Percentiles rank a stretch among this genome's conserved stretches.
phyloP scores from a whole-genome alignment of 2,329 filamentous ascomycete species.

The Monilinia fructigena region DNA sequence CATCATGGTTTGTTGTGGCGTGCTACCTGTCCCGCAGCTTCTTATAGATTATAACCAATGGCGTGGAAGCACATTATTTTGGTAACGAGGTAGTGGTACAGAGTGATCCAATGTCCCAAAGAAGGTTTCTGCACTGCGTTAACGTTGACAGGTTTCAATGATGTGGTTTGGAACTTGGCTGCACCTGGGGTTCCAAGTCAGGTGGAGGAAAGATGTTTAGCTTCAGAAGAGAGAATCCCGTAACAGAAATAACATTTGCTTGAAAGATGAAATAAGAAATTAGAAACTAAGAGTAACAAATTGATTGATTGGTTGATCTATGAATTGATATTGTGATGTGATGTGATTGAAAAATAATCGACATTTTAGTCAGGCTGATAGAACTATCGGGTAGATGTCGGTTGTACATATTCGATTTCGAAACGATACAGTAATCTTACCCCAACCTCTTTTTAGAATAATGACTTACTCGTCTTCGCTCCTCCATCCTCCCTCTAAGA shows the following conservation, averaged over 20 bases:
- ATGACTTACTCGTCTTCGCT: no score
- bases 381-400: no score
- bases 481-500: no score
- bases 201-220: not conserved
- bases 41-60: slow-evolving; percentile 1
- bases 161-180: slow-evolving; percentile 3
- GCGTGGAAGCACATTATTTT: not conserved
- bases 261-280: not conserved
- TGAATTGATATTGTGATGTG: not conserved
- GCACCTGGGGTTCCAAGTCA: not conserved
- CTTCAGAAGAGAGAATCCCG: not conserved
- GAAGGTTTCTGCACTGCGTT: slow-evolving; percentile 6
- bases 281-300: not conserved
- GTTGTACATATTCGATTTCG: no score
- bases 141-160: slow-evolving; percentile 5
- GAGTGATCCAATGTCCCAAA: slow-evolving; percentile 6
- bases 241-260: not conserved
- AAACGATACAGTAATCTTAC: not conserved
- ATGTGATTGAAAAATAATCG: slow-evolving; percentile 7
- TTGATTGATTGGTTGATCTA: not conserved
- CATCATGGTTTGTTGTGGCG: slow-evolving; percentile 10
- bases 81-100: slow-evolving; percentile 14
- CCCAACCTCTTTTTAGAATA: not conserved
- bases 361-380: not conserved
- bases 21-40: slow-evolving; percentile 8